phyloP scores from a whole-genome alignment of 2,329 filamentous ascomycete species.

The Pseudopyrenochaeta lycopersici region DNA sequence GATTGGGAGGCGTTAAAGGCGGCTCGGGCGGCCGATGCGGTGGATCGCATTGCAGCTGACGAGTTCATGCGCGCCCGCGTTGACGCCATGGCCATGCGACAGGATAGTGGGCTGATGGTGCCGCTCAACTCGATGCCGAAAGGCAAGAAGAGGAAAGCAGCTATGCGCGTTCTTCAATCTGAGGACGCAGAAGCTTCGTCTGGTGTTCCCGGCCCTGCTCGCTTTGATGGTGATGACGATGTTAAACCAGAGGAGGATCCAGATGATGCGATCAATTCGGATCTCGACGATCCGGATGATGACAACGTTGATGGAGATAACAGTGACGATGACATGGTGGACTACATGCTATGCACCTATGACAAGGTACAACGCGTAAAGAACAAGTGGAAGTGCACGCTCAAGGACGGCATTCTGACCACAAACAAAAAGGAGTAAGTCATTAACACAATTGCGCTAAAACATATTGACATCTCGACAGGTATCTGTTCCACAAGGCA shows the following conservation, averaged over 20 bases:
- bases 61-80: slow-evolving; percentile 74
- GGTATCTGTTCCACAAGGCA: slow-evolving; percentile 96
- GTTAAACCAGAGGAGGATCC: slow-evolving; percentile 67
- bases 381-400: slow-evolving; percentile 96
- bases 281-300: slow-evolving; percentile 94
- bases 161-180: slow-evolving; percentile 57
- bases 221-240: slow-evolving; percentile 66
- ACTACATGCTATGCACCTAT: slow-evolving; percentile 98
- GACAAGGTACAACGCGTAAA: slow-evolving; percentile 99
- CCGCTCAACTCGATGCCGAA: slow-evolving; percentile 68
- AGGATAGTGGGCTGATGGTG: slow-evolving; percentile 81
- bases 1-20: slow-evolving; percentile 68
- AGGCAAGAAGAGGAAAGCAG: slow-evolving; percentile 51
- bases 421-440: slow-evolving; percentile 88
- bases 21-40: slow-evolving; percentile 63
- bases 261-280: slow-evolving; percentile 97
- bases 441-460: neutral
- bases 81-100: slow-evolving; percentile 69
- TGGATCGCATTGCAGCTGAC: slow-evolving; percentile 66
- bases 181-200: slow-evolving; percentile 58
- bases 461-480: slow-evolving; percentile 39
- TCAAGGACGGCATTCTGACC: slow-evolving; percentile 95
- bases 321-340: slow-evolving; percentile 81
- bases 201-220: slow-evolving; percentile 45
- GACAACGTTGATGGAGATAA: slow-evolving; percentile 82